These are phyloP conservation scores for Manihot esculenta DNA, from an alignment of 441 rosid species.

Conservation along the genomic window DNA sequence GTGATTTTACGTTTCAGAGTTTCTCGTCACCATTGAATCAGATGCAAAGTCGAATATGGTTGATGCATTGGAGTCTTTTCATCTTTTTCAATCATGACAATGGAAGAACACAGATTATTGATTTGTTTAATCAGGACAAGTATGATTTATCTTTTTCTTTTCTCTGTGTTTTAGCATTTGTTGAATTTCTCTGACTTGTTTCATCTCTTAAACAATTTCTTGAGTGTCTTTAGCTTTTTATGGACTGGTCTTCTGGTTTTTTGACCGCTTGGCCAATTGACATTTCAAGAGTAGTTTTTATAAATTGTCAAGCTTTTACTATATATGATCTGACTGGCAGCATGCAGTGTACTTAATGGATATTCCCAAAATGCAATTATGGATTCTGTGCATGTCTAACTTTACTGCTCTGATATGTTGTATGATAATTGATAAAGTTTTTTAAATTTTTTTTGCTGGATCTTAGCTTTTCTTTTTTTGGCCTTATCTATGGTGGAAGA, in stretches of 20 bases:
- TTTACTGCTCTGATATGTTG: too few species aligned
- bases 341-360: too few species aligned
- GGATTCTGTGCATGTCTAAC: too few species aligned
- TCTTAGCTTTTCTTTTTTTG: neutral
- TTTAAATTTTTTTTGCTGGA: neutral
- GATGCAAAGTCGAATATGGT: slow-evolving; percentile 89
- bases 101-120: slow-evolving; percentile 90
- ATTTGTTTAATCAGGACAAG: slow-evolving; percentile 91
- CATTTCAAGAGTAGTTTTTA: neutral
- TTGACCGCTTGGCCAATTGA: neutral
- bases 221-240: too few species aligned
- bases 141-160: slow-evolving; percentile 26
- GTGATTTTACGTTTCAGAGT: slow-evolving; percentile 48
- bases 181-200: neutral
- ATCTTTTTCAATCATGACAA: slow-evolving; percentile 96
- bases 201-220: too few species aligned
- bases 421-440: too few species aligned
- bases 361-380: too few species aligned
- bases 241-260: neutral
- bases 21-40: slow-evolving; percentile 85
- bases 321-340: neutral
- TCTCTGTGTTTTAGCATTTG: neutral
- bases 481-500: neutral
- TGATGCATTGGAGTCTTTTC: slow-evolving; percentile 99
- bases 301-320: neutral